A percentile compares a stretch with the other conserved stretches of the same genome.
Evolutionary conservation across 2,329 filamentous ascomycete species (phyloP).

Genomic region (Capronia coronata): DNA sequence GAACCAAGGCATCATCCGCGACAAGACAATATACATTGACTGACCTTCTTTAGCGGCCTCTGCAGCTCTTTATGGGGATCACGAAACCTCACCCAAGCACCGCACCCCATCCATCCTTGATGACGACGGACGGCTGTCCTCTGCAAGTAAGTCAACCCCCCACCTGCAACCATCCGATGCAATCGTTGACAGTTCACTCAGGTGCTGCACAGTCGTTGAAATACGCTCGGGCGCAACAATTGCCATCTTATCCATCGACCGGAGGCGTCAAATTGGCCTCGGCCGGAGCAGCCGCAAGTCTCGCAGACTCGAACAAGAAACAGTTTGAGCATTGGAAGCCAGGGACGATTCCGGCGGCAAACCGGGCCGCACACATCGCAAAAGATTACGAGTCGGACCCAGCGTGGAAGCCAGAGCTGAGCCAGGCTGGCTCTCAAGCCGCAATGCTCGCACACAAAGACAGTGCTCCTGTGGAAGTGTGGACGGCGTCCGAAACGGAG

Average conservation of each 20-base stretch:
- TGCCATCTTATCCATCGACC: constrained; percentile 66
- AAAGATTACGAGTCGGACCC: constrained; percentile 58
- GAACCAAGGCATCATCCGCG: background rate
- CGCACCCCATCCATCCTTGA: constrained; percentile 39
- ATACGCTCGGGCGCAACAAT: constrained; percentile 64
- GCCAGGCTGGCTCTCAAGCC: constrained; percentile 64
- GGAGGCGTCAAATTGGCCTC: constrained; percentile 53
- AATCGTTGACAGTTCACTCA: constrained; percentile 31
- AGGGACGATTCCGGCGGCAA: constrained; percentile 54
- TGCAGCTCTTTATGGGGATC: constrained; percentile 53
- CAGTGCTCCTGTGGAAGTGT: constrained; percentile 47
- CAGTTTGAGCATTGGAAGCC: constrained; percentile 61
- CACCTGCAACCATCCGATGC: background rate
- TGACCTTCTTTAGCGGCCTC: constrained; percentile 46
- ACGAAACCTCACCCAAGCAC: constrained; percentile 18
- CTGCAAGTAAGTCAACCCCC: constrained; percentile 44
- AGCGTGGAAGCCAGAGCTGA: constrained; percentile 57
- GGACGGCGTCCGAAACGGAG: constrained; percentile 44
- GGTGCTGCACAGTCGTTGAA: constrained; percentile 58
- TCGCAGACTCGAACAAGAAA: constrained; percentile 67
- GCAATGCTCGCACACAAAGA: constrained; percentile 60
- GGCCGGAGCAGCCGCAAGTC: constrained; percentile 65
- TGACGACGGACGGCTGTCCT: constrained; percentile 51
- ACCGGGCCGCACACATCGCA: constrained; percentile 53
- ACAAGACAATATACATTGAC: background rate